These are phyloP conservation scores for Didymella arachidicola DNA, from an alignment of 2,329 filamentous ascomycete species.

Conservation along the genomic window DNA sequence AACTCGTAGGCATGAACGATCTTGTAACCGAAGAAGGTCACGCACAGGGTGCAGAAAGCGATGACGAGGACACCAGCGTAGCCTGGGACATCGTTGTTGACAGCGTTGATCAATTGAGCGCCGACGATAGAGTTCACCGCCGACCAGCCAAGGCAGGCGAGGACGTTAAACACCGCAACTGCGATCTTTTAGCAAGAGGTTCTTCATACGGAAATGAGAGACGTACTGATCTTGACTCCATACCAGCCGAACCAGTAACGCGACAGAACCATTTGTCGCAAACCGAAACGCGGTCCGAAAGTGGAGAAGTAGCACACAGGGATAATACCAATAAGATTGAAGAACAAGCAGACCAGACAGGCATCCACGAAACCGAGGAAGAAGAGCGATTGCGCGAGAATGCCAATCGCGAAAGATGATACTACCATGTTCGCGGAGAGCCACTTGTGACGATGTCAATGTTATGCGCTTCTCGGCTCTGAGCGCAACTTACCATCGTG, in stretches of 20 bases:
- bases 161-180: constrained; percentile 73
- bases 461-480: background rate
- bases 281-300: constrained; percentile 76
- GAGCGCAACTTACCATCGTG: constrained; percentile 67
- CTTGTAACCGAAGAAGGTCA: constrained; percentile 79
- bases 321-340: constrained; percentile 76
- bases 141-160: constrained; percentile 78
- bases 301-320: constrained; percentile 80
- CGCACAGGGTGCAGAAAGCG: constrained; percentile 69
- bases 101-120: constrained; percentile 76
- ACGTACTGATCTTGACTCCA: constrained; percentile 64
- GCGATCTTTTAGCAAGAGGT: background rate
- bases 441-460: constrained; percentile 62
- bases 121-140: constrained; percentile 82
- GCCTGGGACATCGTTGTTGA: constrained; percentile 73
- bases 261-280: constrained; percentile 82
- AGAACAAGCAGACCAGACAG: constrained; percentile 74
- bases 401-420: constrained; percentile 77
- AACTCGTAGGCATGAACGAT: constrained; percentile 80
- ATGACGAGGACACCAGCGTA: constrained; percentile 79
- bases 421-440: constrained; percentile 80
- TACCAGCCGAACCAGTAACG: constrained; percentile 79
- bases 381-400: constrained; percentile 74
- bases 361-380: constrained; percentile 75
- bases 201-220: background rate